phyloP scores from a whole-genome alignment of 2,329 filamentous ascomycete species.

The Penicillium corylophilum region DNA sequence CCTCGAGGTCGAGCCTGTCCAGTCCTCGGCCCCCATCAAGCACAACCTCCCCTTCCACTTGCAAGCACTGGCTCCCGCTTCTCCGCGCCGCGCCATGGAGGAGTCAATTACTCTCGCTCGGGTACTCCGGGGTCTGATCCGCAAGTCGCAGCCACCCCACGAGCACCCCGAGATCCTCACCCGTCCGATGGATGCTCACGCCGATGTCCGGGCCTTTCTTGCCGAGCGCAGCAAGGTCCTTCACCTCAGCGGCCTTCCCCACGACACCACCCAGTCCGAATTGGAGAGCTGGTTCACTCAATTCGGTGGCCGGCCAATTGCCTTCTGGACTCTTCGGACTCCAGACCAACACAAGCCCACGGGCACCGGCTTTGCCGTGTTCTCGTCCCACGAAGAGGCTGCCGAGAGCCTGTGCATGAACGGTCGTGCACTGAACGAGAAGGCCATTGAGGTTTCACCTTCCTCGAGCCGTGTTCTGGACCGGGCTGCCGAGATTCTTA shows the following conservation, averaged over 20 bases:
- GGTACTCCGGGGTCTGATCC: conserved; percentile 86
- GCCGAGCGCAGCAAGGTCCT: conserved; percentile 96
- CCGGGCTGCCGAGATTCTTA: conserved; percentile 91
- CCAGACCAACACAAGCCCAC: conserved; percentile 99
- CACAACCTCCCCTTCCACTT: conserved; percentile 98
- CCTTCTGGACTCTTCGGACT: conserved; percentile 97
- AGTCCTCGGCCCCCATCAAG: conserved; percentile 96
- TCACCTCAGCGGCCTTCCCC: conserved; percentile 94
- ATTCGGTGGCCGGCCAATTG: conserved; percentile 94
- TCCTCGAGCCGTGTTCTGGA: conserved; percentile 96
- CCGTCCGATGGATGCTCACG: conserved; percentile 92
- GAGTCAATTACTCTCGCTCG: conserved; percentile 92
- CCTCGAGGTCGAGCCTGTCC: conserved; percentile 94
- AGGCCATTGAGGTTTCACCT: conserved; percentile 97
- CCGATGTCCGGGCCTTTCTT: conserved; percentile 93
- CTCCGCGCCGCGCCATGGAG: conserved; percentile 93
- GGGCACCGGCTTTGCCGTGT: conserved; percentile 95
- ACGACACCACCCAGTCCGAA: conserved; percentile 98
- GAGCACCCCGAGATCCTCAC: conserved; percentile 95
- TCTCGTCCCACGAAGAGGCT: conserved; percentile 98
- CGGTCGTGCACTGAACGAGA: conserved; percentile 94
- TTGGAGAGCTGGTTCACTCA: conserved; percentile 99
- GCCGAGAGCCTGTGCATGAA: conserved; percentile 99
- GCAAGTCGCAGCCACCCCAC: conserved; percentile 90
- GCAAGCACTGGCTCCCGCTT: conserved; percentile 91